Conservation (phyloP, 139 green algal species). For the Closterium sp. region DNA sequence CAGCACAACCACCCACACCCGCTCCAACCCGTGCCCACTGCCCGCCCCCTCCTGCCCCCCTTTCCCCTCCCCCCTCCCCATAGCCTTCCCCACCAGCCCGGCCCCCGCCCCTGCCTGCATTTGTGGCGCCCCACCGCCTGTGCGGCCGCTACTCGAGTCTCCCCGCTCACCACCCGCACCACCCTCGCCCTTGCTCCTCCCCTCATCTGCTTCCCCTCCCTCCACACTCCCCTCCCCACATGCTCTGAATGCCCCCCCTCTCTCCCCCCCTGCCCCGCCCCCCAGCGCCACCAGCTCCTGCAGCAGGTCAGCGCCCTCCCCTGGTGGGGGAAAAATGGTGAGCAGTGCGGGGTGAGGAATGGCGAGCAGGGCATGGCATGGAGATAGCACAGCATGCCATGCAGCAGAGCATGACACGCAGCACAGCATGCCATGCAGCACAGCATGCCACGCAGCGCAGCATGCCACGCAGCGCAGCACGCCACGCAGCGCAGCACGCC, state of each 20-base stretch:
- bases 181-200: neutral
- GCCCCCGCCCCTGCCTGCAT: neutral
- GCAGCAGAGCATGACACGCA: neutral
- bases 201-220: neutral
- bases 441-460: no score
- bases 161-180: no score
- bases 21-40: neutral
- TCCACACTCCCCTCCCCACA: neutral
- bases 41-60: neutral
- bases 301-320: neutral
- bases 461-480: no score
- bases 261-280: neutral
- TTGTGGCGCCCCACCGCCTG: neutral
- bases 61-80: no score
- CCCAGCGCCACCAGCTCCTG: neutral
- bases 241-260: neutral
- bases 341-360: neutral
- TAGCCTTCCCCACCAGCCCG: neutral
- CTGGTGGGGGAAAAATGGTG: neutral
- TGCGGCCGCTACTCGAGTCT: neutral
- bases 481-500: no score
- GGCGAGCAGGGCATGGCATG: neutral
- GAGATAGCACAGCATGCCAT: neutral
- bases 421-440: neutral
- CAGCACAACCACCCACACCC: slow-evolving; percentile 27